These are phyloP conservation scores for Xylaria curta DNA, from an alignment of 495 filamentous ascomycete genomes.

Conservation along the genomic window DNA sequence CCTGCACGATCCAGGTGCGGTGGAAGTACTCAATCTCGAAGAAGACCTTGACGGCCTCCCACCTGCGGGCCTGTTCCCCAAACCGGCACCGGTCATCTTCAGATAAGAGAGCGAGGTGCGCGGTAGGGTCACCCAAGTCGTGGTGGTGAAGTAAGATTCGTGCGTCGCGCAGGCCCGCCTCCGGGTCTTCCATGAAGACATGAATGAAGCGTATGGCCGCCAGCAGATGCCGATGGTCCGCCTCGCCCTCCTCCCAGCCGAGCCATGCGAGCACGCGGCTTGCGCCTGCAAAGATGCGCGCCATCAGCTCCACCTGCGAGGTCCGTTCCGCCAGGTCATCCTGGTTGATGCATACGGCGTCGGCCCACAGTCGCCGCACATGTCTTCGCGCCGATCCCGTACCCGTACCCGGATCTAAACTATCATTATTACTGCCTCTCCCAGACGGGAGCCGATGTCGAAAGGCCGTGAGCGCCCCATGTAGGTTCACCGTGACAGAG, in stretches of 20 bases:
- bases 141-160: neutral
- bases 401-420: neutral
- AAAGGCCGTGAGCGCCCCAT: slow-evolving; percentile 1
- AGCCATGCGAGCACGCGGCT: neutral
- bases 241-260: slow-evolving; percentile 2
- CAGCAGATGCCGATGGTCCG: neutral
- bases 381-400: neutral
- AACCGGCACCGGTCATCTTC: neutral
- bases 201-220: neutral
- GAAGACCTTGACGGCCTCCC: slow-evolving; percentile 4
- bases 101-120: neutral
- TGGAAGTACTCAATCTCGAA: slow-evolving; percentile 4
- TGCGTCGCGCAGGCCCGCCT: neutral
- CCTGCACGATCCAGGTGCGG: slow-evolving; percentile 5
- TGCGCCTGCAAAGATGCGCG: slow-evolving; percentile 1
- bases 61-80: neutral
- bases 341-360: slow-evolving; percentile 2
- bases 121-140: neutral
- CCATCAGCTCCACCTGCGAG: slow-evolving; percentile 7
- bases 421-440: neutral
- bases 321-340: neutral
- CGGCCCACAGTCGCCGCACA: neutral
- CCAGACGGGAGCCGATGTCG: neutral
- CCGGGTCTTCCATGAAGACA: slow-evolving; percentile 1
- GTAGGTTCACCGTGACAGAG: neutral